Evolutionary conservation across 768 basidiomycete species (phyloP).

Genomic region (Neoboletus subvelutipes): DNA sequence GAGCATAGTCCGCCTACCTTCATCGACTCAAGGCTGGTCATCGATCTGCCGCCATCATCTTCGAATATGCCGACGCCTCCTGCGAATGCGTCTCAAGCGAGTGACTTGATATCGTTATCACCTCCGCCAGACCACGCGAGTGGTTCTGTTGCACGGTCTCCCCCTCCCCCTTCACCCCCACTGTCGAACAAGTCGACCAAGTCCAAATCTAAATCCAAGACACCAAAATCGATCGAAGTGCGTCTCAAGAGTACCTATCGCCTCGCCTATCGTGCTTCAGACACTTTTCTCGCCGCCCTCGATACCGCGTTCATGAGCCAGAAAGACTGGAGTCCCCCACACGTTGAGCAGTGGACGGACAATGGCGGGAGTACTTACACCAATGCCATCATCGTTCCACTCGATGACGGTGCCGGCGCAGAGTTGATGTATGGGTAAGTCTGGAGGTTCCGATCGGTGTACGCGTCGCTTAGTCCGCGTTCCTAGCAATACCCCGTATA

Average conservation of each 20-base stretch:
- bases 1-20: constrained; percentile 60
- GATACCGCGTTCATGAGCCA: constrained; percentile 3
- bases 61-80: background rate
- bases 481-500: constrained; percentile 45
- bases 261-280: constrained; percentile 28
- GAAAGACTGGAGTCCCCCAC: constrained; percentile 12
- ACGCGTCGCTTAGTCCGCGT: background rate
- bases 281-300: background rate
- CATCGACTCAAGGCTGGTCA: constrained; percentile 51
- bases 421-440: constrained; percentile 57
- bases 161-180: background rate
- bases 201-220: constrained; percentile 9
- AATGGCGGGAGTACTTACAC: constrained; percentile 3
- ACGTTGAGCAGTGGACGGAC: constrained; percentile 13
- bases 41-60: constrained; percentile 34
- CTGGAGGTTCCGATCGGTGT: background rate
- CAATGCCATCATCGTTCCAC: constrained; percentile 37
- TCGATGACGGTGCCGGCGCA: constrained; percentile 41
- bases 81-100: background rate
- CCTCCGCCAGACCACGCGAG: background rate
- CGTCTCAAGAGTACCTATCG: constrained; percentile 28
- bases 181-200: background rate
- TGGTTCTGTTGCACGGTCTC: background rate
- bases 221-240: constrained; percentile 20
- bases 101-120: constrained; percentile 11